Percentiles rank a stretch among this genome's conserved stretches.
phyloP scores from a whole-genome alignment of 495 filamentous ascomycete species.

The Tirmania nivea region DNA sequence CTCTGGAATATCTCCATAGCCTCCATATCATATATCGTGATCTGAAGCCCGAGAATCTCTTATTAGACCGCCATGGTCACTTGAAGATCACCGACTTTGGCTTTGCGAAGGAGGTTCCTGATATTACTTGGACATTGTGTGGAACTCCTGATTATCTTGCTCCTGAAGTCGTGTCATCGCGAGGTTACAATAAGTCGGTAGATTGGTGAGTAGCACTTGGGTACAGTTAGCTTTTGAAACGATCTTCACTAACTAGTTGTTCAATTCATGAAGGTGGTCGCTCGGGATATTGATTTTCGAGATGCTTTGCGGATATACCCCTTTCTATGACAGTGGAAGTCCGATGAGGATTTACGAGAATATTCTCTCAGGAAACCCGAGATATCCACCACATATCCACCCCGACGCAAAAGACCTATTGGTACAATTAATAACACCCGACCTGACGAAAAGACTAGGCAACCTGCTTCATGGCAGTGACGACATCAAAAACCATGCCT shows the following conservation, averaged over 20 bases:
- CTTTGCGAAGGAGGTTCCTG: conserved; percentile 92
- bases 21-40: conserved; percentile 95
- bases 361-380: conserved; percentile 77
- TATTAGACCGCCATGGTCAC: conserved; percentile 89
- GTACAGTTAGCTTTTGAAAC: background rate
- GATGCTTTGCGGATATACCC: conserved; percentile 97
- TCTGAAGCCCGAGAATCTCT: conserved; percentile 86
- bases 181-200: conserved; percentile 97
- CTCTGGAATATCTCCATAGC: conserved; percentile 85
- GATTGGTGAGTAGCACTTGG: conserved; percentile 54
- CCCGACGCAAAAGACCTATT: conserved; percentile 84
- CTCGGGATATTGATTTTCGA: conserved; percentile 96
- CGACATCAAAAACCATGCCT: conserved; percentile 85
- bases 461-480: conserved; percentile 81
- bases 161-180: conserved; percentile 87
- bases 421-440: conserved; percentile 75
- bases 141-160: conserved; percentile 97
- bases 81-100: conserved; percentile 98
- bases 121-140: conserved; percentile 97
- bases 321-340: conserved; percentile 93
- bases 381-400: conserved; percentile 88
- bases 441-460: conserved; percentile 83
- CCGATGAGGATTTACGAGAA: conserved; percentile 99
- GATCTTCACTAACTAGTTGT: background rate
- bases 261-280: conserved; percentile 53